Percentiles rank a stretch among this genome's conserved stretches.
Conservation (phyloP, 805 yeast species). For the Torulaspora quercuum region DNA sequence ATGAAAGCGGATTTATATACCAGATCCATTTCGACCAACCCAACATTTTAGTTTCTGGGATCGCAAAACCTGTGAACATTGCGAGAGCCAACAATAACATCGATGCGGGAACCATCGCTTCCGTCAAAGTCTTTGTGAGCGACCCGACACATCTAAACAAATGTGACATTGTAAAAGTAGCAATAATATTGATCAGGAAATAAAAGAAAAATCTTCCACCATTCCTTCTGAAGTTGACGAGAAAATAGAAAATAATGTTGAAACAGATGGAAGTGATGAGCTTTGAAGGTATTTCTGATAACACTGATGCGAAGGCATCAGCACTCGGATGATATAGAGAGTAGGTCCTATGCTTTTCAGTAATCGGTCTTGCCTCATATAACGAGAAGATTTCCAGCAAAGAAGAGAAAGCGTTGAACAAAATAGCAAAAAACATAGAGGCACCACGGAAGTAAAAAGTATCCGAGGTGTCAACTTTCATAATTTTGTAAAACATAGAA, state of each 20-base stretch:
- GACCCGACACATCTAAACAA: conserved; percentile 54
- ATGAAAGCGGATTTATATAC: conserved; percentile 56
- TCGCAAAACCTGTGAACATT: conserved; percentile 55
- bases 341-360: conserved; percentile 55
- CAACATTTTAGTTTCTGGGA: conserved; percentile 53
- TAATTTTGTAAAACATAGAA: conserved; percentile 55
- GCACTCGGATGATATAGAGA: conserved; percentile 60
- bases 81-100: conserved; percentile 46
- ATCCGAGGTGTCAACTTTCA: conserved; percentile 36
- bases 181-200: conserved; percentile 41
- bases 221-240: conserved; percentile 50
- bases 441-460: conserved; percentile 58
- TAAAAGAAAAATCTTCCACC: conserved; percentile 56
- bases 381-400: conserved; percentile 54
- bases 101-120: conserved; percentile 59
- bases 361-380: conserved; percentile 54
- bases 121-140: conserved; percentile 43
- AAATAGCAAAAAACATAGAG: conserved; percentile 61
- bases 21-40: conserved; percentile 69
- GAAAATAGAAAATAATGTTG: conserved; percentile 50
- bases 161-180: conserved; percentile 53
- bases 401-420: conserved; percentile 61
- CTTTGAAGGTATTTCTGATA: conserved; percentile 53
- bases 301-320: conserved; percentile 52
- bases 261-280: conserved; percentile 43